phyloP scores from a whole-genome alignment of 768 basidiomycete species.

The Boletus tomentosulus region DNA sequence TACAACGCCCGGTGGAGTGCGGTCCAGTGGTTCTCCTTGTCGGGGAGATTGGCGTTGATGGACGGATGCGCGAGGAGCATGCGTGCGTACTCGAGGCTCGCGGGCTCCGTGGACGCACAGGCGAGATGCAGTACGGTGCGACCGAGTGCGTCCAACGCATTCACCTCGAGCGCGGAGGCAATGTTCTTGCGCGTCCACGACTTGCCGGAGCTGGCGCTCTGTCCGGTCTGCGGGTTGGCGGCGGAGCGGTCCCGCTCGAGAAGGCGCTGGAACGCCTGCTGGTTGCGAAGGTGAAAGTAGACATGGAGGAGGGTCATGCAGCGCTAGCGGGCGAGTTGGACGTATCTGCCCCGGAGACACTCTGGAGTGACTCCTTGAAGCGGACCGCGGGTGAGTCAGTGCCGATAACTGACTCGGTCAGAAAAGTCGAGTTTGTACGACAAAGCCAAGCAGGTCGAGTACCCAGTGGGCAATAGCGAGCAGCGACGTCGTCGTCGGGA shows the following conservation, averaged over 20 bases:
- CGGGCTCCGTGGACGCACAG: conserved; percentile 55
- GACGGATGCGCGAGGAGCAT: conserved; percentile 70
- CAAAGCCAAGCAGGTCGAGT: not conserved
- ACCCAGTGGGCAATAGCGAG: not conserved
- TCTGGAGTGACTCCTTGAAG: conserved; percentile 17
- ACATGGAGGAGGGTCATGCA: conserved; percentile 83
- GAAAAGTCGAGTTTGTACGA: not conserved
- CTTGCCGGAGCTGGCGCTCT: conserved; percentile 48
- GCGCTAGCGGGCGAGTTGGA: conserved; percentile 12
- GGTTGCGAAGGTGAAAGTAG: conserved; percentile 63
- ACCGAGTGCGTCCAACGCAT: conserved; percentile 67
- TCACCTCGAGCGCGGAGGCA: conserved; percentile 48
- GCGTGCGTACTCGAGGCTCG: conserved; percentile 72
- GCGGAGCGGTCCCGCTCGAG: conserved; percentile 49
- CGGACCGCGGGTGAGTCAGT: conserved; percentile 18
- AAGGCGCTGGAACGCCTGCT: conserved; percentile 73
- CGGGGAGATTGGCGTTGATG: conserved; percentile 75
- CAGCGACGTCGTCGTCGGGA: not conserved
- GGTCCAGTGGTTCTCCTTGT: conserved; percentile 88
- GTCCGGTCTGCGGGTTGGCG: conserved; percentile 19
- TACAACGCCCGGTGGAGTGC: conserved; percentile 87
- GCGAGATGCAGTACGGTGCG: conserved; percentile 81
- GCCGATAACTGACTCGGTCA: not conserved
- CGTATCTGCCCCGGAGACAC: conserved; percentile 23
- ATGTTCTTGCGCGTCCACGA: conserved; percentile 54